These are phyloP conservation scores for Auricularia auricula-judae DNA, from an alignment of 768 basidiomycete genomes.

Conservation along the genomic window DNA sequence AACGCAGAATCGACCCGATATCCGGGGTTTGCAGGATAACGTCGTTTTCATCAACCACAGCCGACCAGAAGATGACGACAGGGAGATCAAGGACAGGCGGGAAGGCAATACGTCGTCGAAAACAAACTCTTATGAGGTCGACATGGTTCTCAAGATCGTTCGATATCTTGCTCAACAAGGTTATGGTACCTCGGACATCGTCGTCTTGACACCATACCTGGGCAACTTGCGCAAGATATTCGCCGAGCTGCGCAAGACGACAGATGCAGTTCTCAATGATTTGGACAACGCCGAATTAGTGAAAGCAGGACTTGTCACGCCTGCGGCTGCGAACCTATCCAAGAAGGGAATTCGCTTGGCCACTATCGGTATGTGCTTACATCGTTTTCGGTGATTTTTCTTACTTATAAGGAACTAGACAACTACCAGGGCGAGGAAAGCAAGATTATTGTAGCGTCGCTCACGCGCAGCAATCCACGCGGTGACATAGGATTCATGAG, in stretches of 20 bases:
- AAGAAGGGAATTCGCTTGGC: constrained; percentile 45
- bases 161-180: constrained; percentile 59
- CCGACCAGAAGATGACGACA: constrained; percentile 39
- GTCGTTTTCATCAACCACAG: constrained; percentile 51
- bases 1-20: constrained; percentile 38
- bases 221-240: constrained; percentile 49
- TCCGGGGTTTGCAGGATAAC: constrained; percentile 46
- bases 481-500: constrained; percentile 60
- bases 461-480: constrained; percentile 47
- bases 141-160: constrained; percentile 57
- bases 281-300: constrained; percentile 49
- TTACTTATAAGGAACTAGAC: constrained; percentile 27
- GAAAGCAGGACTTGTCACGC: constrained; percentile 40
- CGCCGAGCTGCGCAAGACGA: constrained; percentile 29
- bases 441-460: constrained; percentile 50
- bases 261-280: constrained; percentile 53
- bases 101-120: not conserved
- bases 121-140: constrained; percentile 27
- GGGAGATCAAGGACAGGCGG: not conserved
- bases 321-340: constrained; percentile 24
- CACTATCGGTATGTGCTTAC: constrained; percentile 42
- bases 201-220: constrained; percentile 59
- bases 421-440: constrained; percentile 73
- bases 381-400: not conserved
- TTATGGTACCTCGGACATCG: constrained; percentile 47